Evolutionary conservation across 495 filamentous ascomycete species (phyloP).

Genomic region (Trichoderma reesei): DNA sequence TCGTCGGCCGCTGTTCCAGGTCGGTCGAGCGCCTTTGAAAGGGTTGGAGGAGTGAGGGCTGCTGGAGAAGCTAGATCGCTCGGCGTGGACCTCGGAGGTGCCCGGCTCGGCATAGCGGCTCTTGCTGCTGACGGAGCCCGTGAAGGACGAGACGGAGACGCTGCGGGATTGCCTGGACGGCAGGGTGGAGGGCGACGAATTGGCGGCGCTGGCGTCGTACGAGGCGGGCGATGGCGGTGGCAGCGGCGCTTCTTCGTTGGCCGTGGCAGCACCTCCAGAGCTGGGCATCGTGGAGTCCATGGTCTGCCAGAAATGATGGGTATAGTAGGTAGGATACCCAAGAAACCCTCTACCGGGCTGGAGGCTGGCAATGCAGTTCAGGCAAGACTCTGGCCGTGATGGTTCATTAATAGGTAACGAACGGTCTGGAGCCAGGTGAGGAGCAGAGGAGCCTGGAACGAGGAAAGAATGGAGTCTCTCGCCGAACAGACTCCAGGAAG

Average conservation of each 20-base stretch:
- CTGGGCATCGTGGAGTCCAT: not conserved
- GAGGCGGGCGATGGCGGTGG: not conserved
- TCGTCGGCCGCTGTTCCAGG: slow-evolving; percentile 19
- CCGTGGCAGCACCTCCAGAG: not conserved
- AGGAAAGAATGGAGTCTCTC: not conserved
- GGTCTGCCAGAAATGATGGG: not conserved
- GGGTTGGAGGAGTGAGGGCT: slow-evolving; percentile 38
- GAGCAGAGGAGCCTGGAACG: not conserved
- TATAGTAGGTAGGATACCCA: too few species aligned
- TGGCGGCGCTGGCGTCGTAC: slow-evolving; percentile 4
- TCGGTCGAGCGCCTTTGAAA: slow-evolving; percentile 17
- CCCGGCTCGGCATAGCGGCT: slow-evolving; percentile 44
- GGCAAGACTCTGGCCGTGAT: too few species aligned
- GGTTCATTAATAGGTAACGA: not conserved
- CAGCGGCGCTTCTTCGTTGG: not conserved
- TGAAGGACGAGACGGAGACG: slow-evolving; percentile 18
- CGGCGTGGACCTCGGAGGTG: slow-evolving; percentile 37
- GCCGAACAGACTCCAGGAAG: too few species aligned
- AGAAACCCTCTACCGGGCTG: not conserved
- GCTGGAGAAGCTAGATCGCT: slow-evolving; percentile 52
- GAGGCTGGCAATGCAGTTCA: not conserved
- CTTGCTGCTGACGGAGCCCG: slow-evolving; percentile 27
- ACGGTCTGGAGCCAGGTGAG: not conserved
- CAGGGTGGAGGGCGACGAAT: slow-evolving; percentile 7
- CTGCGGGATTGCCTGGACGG: slow-evolving; percentile 17